Conservation (phyloP, 352 stramenopile species). For the Pilasporangium apinafurcum region DNA sequence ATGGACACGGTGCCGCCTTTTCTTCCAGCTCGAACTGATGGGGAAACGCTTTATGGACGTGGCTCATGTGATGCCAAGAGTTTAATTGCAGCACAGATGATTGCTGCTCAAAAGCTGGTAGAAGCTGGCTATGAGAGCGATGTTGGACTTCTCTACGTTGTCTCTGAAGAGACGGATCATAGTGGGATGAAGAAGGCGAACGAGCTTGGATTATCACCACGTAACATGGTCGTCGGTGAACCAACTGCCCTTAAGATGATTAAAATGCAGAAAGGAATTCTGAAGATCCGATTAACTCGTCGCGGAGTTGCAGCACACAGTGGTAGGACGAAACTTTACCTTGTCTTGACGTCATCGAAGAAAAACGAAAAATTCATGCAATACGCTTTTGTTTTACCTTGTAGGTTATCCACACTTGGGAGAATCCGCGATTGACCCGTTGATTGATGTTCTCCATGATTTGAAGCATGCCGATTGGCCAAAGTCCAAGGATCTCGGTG, state of each 20-base stretch:
- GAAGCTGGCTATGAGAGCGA: constrained; percentile 51
- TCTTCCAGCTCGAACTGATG: constrained; percentile 55
- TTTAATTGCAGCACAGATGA: constrained; percentile 76
- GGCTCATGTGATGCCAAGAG: constrained; percentile 83
- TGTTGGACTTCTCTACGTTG: constrained; percentile 75
- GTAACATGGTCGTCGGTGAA: constrained; percentile 77
- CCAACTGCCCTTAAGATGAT: constrained; percentile 79
- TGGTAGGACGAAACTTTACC: too few species aligned
- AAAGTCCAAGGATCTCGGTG: constrained; percentile 69
- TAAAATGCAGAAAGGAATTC: constrained; percentile 82
- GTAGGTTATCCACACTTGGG: constrained; percentile 74
- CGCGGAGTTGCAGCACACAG: constrained; percentile 77
- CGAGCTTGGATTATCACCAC: constrained; percentile 58
- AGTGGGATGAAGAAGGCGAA: constrained; percentile 87
- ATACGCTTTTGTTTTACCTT: too few species aligned
- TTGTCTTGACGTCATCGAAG: background rate
- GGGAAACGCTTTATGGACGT: constrained; percentile 64
- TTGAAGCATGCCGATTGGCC: constrained; percentile 78
- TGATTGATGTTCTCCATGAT: constrained; percentile 80
- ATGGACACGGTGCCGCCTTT: constrained; percentile 82
- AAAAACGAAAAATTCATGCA: too few species aligned
- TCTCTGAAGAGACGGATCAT: constrained; percentile 86
- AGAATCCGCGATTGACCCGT: constrained; percentile 76
- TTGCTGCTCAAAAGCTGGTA: constrained; percentile 62
- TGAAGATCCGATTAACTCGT: constrained; percentile 74